Evolutionary conservation across 2,329 filamentous ascomycete species (phyloP).

Genomic region (Colletotrichum sp.): DNA sequence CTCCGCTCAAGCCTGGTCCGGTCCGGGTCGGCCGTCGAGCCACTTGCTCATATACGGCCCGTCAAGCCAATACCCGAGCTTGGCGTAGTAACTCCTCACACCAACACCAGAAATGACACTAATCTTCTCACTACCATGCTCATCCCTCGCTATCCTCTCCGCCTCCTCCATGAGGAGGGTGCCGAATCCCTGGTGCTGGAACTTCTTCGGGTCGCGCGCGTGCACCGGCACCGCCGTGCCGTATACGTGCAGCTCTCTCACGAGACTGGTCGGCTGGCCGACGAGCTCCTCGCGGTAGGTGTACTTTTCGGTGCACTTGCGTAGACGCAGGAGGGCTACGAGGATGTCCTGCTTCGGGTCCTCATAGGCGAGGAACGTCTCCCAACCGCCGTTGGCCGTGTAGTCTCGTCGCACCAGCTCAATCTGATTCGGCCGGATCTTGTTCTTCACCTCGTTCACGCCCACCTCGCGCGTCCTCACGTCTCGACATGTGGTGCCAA

Average conservation of each 20-base stretch:
- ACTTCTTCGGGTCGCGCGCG: slow-evolving; percentile 92
- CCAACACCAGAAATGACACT: slow-evolving; percentile 98
- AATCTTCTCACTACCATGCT: slow-evolving; percentile 93
- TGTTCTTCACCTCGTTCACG: slow-evolving; percentile 99
- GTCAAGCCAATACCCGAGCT: slow-evolving; percentile 91
- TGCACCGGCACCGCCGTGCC: slow-evolving; percentile 97
- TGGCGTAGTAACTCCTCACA: slow-evolving; percentile 92
- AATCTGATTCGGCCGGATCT: slow-evolving; percentile 94
- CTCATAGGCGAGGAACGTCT: slow-evolving; percentile 97
- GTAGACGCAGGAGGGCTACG: slow-evolving; percentile 84
- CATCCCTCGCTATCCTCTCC: slow-evolving; percentile 90
- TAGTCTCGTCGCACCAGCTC: slow-evolving; percentile 96
- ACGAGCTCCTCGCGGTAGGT: slow-evolving; percentile 90
- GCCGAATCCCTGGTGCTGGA: slow-evolving; percentile 97
- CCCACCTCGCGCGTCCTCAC: slow-evolving; percentile 96
- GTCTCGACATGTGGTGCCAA: slow-evolving; percentile 95
- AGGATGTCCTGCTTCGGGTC: slow-evolving; percentile 98
- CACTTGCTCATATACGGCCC: slow-evolving; percentile 83
- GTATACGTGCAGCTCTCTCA: slow-evolving; percentile 95
- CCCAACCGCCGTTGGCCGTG: slow-evolving; percentile 94
- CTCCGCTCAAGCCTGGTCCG: slow-evolving; percentile 20
- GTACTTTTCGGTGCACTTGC: slow-evolving; percentile 90
- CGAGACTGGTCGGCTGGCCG: slow-evolving; percentile 87
- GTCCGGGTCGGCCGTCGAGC: slow-evolving; percentile 51
- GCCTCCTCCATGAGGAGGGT: slow-evolving; percentile 98